Conservation (phyloP, 768 basidiomycete genomes). For the Serendipita indica region DNA sequence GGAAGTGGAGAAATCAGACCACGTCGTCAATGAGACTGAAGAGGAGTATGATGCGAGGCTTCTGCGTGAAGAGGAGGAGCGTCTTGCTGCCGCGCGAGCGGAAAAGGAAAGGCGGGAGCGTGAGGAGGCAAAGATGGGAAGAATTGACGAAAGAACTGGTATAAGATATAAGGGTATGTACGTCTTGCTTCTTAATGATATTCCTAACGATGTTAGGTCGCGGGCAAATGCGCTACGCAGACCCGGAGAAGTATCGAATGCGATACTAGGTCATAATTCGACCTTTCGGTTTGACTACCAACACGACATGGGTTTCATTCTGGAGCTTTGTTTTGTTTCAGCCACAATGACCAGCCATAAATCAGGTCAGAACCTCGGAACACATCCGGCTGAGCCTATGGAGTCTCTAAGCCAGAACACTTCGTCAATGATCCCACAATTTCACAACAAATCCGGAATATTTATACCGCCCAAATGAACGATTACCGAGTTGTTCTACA, state of each 20-base stretch:
- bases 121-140: slow-evolving; percentile 7
- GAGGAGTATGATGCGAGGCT: slow-evolving; percentile 59
- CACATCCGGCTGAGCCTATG: too few species aligned
- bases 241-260: background rate
- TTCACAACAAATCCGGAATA: too few species aligned
- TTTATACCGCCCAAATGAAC: too few species aligned
- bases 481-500: too few species aligned
- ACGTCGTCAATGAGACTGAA: slow-evolving; percentile 28
- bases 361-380: too few species aligned
- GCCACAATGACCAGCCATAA: too few species aligned
- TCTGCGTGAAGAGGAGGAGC: slow-evolving; percentile 51
- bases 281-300: too few species aligned
- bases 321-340: too few species aligned
- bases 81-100: slow-evolving; percentile 30
- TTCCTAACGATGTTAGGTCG: background rate
- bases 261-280: too few species aligned
- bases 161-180: slow-evolving; percentile 10
- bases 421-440: too few species aligned
- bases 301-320: too few species aligned
- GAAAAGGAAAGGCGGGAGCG: background rate
- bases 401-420: too few species aligned
- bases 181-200: background rate
- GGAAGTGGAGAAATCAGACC: background rate
- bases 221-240: slow-evolving; percentile 9
- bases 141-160: background rate